Evolutionary conservation across 805 yeast genomes (phyloP), one percentile per base, ranked within the genome.

Genomic region (Komagataella pastoris): DNA sequence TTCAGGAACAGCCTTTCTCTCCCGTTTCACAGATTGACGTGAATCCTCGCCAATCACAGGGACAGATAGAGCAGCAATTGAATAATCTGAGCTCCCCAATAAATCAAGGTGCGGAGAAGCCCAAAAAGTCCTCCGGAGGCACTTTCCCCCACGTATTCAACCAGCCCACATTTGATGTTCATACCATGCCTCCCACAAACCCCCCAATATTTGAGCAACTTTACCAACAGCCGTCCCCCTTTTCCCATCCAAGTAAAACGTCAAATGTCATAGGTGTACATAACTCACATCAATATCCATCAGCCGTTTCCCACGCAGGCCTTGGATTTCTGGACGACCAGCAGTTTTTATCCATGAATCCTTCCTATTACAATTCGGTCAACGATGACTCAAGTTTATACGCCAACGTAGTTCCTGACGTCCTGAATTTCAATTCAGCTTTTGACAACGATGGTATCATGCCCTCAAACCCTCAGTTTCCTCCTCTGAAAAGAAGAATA

Each of bases 401-500:
- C 8, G 3, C 40, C 5, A 44, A 44, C 47, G 47, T 44, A 44
- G 47, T 17, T 44, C 21, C 47, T 17, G 21, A 17, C 12, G 18
- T 44, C 7, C 12, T 19, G 6, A 44, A 19, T 19, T 17, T 44
- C n/a, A 19, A 17, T 10, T 12, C 47, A 44, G 4, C 47, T 4
- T 44, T 44, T 17, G 47, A 44, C 7, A 44, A 14, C 10, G 21
- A 44, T 14, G 47, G n/a, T 44, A 50, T 23, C 10, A 17, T 24
- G 17, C 18, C 50, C 12, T 3, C 46, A 48, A 19, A 23, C 18
- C 17, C 49, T 14, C 47, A 17, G 17, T 30, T 36, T 12, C 58
- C 59, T 3, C 58, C 63, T 12, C 56, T 64, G 43, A 70, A 83
- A 61, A 71, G 93, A 62, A 74, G 95, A 61, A 81, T 85, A 2